phyloP scores from a whole-genome alignment of 805 yeast genomes.

The Hanseniaspora lindneri region DNA sequence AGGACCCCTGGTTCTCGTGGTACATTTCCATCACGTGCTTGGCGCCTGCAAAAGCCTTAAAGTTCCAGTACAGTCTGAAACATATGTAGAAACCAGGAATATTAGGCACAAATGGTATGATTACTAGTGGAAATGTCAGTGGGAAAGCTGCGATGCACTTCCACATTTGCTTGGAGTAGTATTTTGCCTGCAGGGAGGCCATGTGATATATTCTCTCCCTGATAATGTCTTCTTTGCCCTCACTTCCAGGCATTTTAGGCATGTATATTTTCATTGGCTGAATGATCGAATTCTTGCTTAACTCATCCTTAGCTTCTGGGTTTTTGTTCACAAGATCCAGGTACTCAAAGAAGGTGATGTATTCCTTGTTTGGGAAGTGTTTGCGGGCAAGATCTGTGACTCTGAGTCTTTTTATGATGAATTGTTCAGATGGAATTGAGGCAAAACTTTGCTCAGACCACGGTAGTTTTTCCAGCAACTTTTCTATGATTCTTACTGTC shows the following conservation, averaged over 20 bases:
- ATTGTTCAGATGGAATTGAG: conserved; percentile 58
- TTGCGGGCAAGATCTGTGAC: conserved; percentile 16
- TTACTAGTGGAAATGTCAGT: conserved; percentile 62
- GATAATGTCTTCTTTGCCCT: conserved; percentile 22
- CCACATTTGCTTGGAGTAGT: conserved; percentile 47
- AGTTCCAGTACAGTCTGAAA: conserved; percentile 73
- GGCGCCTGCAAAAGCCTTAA: conserved; percentile 66
- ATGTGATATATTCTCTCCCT: conserved; percentile 33
- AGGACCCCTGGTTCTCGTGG: conserved; percentile 32
- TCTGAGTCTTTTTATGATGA: conserved; percentile 34
- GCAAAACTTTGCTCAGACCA: conserved; percentile 69
- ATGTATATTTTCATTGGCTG: conserved; percentile 37
- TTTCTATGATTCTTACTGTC: conserved; percentile 43
- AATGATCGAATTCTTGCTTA: conserved; percentile 18
- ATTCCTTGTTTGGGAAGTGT: conserved; percentile 18
- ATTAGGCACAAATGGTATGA: conserved; percentile 80
- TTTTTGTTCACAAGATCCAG: conserved; percentile 1
- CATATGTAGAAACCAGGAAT: conserved; percentile 81
- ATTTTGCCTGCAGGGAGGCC: conserved; percentile 34
- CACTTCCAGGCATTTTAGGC: conserved; percentile 33
- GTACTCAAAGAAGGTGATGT: conserved; percentile 20
- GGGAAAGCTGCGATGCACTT: conserved; percentile 55
- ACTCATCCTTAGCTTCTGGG: conserved; percentile 15
- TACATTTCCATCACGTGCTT: conserved; percentile 50
- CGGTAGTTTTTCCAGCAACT: conserved; percentile 50